Evolutionary conservation across 208 protist species (phyloP).

Genomic region (Leishmania amazonensis): DNA sequence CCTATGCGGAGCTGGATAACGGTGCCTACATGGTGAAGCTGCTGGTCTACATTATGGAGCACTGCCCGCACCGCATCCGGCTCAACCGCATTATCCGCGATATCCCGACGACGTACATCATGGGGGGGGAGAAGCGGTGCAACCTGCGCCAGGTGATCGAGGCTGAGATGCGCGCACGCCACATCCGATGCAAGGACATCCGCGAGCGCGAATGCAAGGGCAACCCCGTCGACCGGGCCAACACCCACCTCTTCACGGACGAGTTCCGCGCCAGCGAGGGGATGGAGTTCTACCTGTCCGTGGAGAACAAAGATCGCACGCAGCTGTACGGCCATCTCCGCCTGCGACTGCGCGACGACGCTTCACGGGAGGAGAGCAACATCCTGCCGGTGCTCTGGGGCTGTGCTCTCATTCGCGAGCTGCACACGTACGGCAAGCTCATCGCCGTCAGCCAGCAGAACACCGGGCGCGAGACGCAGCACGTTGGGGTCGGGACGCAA

Average conservation of each 20-base stretch:
- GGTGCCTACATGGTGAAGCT: slow-evolving; percentile 92
- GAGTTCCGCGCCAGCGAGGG: slow-evolving; percentile 81
- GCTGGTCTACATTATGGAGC: slow-evolving; percentile 94
- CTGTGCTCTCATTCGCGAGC: slow-evolving; percentile 97
- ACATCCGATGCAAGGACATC: slow-evolving; percentile 95
- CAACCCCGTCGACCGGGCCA: slow-evolving; percentile 52
- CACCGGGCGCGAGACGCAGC: slow-evolving; percentile 95
- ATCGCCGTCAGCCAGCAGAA: slow-evolving; percentile 72
- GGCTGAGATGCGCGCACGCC: slow-evolving; percentile 91
- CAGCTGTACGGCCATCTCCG: slow-evolving; percentile 90
- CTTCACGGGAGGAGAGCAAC: slow-evolving; percentile 41
- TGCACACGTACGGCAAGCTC: slow-evolving; percentile 97
- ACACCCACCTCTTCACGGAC: slow-evolving; percentile 71
- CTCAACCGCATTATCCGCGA: slow-evolving; percentile 99
- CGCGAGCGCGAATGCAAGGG: slow-evolving; percentile 94
- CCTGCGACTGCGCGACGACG: slow-evolving; percentile 79
- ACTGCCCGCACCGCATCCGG: slow-evolving; percentile 98
- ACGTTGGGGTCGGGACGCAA: slow-evolving; percentile 97
- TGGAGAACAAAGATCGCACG: slow-evolving; percentile 78
- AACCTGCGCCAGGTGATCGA: slow-evolving; percentile 99
- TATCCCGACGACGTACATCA: slow-evolving; percentile 99
- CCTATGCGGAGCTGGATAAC: slow-evolving; percentile 92
- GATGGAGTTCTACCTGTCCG: slow-evolving; percentile 86
- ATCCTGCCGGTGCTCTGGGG: slow-evolving; percentile 91
- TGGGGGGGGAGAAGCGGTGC: slow-evolving; percentile 96